These are phyloP conservation scores for Fusarium nanum DNA, from an alignment of 2,329 filamentous ascomycete genomes.

Conservation along the genomic window DNA sequence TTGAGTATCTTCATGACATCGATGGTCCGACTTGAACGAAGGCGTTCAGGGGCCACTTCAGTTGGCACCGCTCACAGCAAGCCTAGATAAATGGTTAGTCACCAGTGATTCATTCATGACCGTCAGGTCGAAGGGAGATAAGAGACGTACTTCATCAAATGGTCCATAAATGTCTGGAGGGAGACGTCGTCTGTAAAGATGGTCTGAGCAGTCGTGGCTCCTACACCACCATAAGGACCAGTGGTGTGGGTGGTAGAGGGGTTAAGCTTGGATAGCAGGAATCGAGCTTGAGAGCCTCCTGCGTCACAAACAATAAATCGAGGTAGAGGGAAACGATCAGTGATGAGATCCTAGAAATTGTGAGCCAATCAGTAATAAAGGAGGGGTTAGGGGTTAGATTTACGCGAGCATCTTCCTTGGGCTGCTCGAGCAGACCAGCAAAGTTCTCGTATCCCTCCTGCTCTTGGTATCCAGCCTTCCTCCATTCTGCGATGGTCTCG, in stretches of 20 bases:
- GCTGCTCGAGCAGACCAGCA: slow-evolving; percentile 84
- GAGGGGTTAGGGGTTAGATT: slow-evolving; percentile 49
- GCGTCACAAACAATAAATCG: slow-evolving; percentile 99
- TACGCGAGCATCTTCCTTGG: slow-evolving; percentile 96
- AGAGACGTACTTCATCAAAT: slow-evolving; percentile 88
- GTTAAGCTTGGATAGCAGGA: slow-evolving; percentile 96
- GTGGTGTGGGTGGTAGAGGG: slow-evolving; percentile 97
- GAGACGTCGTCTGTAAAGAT: slow-evolving; percentile 99
- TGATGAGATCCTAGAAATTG: slow-evolving; percentile 82
- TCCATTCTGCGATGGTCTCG: slow-evolving; percentile 97
- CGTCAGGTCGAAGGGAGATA: background rate
- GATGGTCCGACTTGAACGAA: background rate
- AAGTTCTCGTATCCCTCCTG: slow-evolving; percentile 99
- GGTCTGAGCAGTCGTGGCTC: slow-evolving; percentile 88
- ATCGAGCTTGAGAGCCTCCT: slow-evolving; percentile 97
- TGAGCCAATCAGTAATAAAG: slow-evolving; percentile 23
- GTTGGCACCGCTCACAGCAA: slow-evolving; percentile 73
- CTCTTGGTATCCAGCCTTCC: slow-evolving; percentile 96
- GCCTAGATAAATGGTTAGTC: slow-evolving; percentile 49
- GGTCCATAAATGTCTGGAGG: slow-evolving; percentile 98
- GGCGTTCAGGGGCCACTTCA: slow-evolving; percentile 49
- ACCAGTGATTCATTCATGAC: background rate
- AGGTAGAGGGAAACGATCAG: slow-evolving; percentile 96
- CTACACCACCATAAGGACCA: slow-evolving; percentile 88
- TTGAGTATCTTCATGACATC: background rate